Evolutionary conservation across 2,329 filamentous ascomycete species (phyloP).

Genomic region (Ambrosiella xylebori): DNA sequence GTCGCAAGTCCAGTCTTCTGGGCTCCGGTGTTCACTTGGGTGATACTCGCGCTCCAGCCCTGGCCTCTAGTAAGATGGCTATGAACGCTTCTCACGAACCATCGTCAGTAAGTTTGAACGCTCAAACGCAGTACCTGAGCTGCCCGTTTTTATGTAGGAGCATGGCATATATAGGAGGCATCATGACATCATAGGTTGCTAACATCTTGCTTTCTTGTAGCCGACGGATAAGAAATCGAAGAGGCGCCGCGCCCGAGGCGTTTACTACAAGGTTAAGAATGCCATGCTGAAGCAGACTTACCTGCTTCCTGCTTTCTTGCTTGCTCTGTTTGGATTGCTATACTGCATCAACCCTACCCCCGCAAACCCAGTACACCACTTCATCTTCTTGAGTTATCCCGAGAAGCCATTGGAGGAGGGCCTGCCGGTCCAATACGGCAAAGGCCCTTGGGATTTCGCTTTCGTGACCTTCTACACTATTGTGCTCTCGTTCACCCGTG

Average conservation of each 20-base stretch:
- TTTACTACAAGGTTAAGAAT: slow-evolving; percentile 31
- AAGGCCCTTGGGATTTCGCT: slow-evolving; percentile 70
- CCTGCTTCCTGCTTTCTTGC: slow-evolving; percentile 49
- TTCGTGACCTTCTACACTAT: slow-evolving; percentile 83
- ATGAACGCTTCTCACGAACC: slow-evolving; percentile 18
- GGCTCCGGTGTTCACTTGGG: slow-evolving; percentile 36
- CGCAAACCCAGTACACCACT: slow-evolving; percentile 61
- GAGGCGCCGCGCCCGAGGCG: slow-evolving; percentile 36
- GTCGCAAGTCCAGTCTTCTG: slow-evolving; percentile 39
- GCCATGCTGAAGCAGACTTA: slow-evolving; percentile 44
- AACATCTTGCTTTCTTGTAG: slow-evolving; percentile 6
- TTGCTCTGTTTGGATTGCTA: slow-evolving; percentile 42
- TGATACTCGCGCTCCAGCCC: slow-evolving; percentile 37
- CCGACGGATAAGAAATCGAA: slow-evolving; percentile 24
- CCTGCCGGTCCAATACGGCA: slow-evolving; percentile 57
- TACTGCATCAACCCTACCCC: slow-evolving; percentile 63
- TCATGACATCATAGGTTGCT: slow-evolving; percentile 1
- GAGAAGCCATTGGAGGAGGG: slow-evolving; percentile 25
- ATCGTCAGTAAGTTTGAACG: slow-evolving; percentile 7
- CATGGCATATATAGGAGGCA: background rate
- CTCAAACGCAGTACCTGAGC: background rate
- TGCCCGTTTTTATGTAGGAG: background rate
- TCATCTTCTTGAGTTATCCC: slow-evolving; percentile 81
- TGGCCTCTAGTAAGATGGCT: slow-evolving; percentile 35
- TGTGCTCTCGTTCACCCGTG: slow-evolving; percentile 79